phyloP scores from a whole-genome alignment of 2,329 filamentous ascomycete genomes.

The Lecanosticta acicola region DNA sequence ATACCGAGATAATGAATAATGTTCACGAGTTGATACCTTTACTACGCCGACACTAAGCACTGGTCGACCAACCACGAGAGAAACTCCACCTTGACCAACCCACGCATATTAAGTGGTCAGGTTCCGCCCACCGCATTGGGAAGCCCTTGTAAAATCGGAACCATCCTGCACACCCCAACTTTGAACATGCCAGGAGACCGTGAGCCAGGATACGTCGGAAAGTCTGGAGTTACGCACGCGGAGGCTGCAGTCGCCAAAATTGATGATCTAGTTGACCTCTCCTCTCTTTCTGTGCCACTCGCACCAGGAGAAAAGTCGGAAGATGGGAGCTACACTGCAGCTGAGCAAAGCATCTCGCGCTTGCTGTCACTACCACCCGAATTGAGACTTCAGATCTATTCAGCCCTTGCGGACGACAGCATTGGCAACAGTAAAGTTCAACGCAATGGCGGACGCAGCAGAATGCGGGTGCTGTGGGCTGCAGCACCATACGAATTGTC shows the following conservation, averaged over 20 bases:
- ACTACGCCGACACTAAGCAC: too few species aligned
- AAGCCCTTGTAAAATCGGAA: too few species aligned
- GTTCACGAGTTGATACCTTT: background rate
- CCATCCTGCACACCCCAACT: too few species aligned
- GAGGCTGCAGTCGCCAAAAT: too few species aligned
- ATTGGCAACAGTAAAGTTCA: background rate
- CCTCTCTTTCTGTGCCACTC: background rate
- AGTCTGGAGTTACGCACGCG: too few species aligned
- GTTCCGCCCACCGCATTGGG: too few species aligned
- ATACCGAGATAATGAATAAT: background rate
- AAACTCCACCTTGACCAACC: too few species aligned
- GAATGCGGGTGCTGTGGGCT: slow-evolving; percentile 1
- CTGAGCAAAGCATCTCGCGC: background rate
- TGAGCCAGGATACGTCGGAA: background rate
- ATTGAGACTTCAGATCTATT: slow-evolving; percentile 16
- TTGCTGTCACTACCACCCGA: slow-evolving; percentile 9
- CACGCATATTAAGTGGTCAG: too few species aligned
- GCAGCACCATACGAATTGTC: background rate
- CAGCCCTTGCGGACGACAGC: background rate
- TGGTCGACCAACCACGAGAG: too few species aligned
- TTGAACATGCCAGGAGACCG: background rate
- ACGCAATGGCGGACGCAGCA: background rate
- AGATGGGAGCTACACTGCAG: too few species aligned
- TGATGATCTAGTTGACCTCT: background rate
- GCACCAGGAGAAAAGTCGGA: background rate